Conservation (phyloP, 768 basidiomycete genomes). For the Hydnomerulius pinastri region DNA sequence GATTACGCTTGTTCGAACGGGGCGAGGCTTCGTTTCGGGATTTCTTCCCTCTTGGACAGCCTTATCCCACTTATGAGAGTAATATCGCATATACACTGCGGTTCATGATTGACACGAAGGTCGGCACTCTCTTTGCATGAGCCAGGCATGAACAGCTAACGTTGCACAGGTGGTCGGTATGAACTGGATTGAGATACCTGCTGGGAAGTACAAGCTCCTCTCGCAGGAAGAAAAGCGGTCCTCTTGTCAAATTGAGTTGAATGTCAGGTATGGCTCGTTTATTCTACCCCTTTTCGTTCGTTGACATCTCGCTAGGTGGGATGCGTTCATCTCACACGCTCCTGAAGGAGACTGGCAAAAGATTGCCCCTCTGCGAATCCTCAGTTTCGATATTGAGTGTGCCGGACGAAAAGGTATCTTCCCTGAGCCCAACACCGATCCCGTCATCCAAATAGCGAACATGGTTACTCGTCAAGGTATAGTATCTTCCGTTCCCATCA, state of each 20-base stretch:
- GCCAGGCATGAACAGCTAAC: not conserved
- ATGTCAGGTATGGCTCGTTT: constrained; percentile 55
- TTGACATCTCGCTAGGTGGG: constrained; percentile 54
- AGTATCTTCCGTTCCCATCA: constrained; percentile 5
- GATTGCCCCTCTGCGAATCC: constrained; percentile 88
- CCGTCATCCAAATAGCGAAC: constrained; percentile 98
- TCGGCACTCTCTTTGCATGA: constrained; percentile 30
- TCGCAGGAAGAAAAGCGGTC: constrained; percentile 62
- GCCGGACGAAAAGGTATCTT: constrained; percentile 98
- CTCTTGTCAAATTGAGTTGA: constrained; percentile 87
- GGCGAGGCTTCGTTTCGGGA: constrained; percentile 70
- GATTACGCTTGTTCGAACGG: constrained; percentile 67
- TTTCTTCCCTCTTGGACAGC: constrained; percentile 49
- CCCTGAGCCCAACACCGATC: constrained; percentile 87
- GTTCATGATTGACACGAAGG: constrained; percentile 98
- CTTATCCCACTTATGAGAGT: constrained; percentile 83
- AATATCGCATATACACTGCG: constrained; percentile 90
- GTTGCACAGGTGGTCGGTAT: constrained; percentile 82
- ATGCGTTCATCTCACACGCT: constrained; percentile 84
- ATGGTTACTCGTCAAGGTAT: constrained; percentile 99
- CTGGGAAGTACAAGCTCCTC: constrained; percentile 75
- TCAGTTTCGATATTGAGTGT: constrained; percentile 99
- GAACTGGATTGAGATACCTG: constrained; percentile 97
- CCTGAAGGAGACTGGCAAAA: constrained; percentile 93
- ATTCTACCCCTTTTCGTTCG: not conserved